Evolutionary conservation across 1,139 yeast genomes (phyloP).

Genomic region (Pichia sp.): DNA sequence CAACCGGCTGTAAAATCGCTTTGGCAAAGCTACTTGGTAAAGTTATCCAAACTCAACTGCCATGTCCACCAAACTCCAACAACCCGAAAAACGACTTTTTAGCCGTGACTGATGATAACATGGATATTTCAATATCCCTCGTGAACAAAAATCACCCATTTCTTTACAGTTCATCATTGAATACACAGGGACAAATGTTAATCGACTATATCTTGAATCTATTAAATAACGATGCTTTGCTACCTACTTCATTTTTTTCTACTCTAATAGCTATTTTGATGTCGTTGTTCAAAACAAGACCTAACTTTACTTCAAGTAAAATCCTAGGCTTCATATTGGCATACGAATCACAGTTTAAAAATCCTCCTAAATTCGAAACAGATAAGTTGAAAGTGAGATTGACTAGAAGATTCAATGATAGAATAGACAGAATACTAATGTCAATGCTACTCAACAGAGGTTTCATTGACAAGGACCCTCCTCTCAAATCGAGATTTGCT

Average conservation of each 20-base stretch:
- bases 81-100: background rate
- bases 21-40: constrained; percentile 68
- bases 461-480: constrained; percentile 38
- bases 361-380: constrained; percentile 30
- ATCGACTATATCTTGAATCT: constrained; percentile 60
- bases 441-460: constrained; percentile 35
- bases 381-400: constrained; percentile 37
- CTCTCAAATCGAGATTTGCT: constrained; percentile 29
- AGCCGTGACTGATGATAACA: constrained; percentile 9
- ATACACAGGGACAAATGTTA: constrained; percentile 67
- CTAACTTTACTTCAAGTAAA: constrained; percentile 43
- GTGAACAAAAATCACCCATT: constrained; percentile 67
- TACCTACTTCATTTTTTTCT: constrained; percentile 52
- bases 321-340: constrained; percentile 37
- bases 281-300: constrained; percentile 52
- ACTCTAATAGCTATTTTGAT: constrained; percentile 53
- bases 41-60: constrained; percentile 66
- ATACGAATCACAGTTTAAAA: constrained; percentile 32
- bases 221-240: constrained; percentile 49
- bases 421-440: constrained; percentile 34
- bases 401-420: constrained; percentile 44
- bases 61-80: constrained; percentile 23
- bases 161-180: constrained; percentile 50
- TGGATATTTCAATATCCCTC: constrained; percentile 52
- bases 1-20: constrained; percentile 57